Evolutionary conservation across 2,329 filamentous ascomycete genomes (phyloP), one percentile per base, ranked within the genome.

Genomic region (Alternaria ventricosa): DNA sequence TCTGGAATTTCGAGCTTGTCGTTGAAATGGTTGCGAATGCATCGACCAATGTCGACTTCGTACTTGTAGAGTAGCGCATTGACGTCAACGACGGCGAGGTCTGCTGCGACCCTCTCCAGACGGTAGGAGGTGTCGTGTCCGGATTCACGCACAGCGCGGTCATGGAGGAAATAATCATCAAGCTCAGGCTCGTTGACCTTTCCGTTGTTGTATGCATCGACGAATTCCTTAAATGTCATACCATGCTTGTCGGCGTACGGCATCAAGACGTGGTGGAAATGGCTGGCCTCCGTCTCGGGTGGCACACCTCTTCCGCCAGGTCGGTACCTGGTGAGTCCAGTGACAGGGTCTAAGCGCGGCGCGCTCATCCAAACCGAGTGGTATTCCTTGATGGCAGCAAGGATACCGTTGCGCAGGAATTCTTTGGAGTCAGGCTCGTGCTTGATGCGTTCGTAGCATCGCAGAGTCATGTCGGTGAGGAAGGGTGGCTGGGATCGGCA

Each of bases 41-140:
- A 91, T 65, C 92, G 89, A 3, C 92, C 90, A 77, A 99, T 97
- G 75, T 99, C 96, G 28, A 90, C 90, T 82, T 99, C 96, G 77
- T 98, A 98, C 82, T 98, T 98, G 87, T 96, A 99, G 27, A 99
- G 84, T 28, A 97, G 85, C 27, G 94, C 96, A 82, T 99, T 98
- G 59, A 98, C 86, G 76, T 99, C 96, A 63, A 98, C 93, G 0
- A 94, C 97, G 11, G 94, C 96, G 25, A 98, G 85, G 76, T 97
- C 89, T 11, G 93, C 96, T 43, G 77, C 77, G 23, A 96, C 87
- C 50, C 89, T 90, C 81, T 98, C 96, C 20, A 99, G 86, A 18
- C 96, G 92, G 81, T 98, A 98, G 15, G 92, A 92, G 3, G 96
- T 99, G 78, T 99, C 96, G 80, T 99, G 96, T 12, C 96, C 96